Evolutionary conservation across 2,329 filamentous ascomycete species (phyloP).

Genomic region (Pseudovirgaria hyperparasitica): DNA sequence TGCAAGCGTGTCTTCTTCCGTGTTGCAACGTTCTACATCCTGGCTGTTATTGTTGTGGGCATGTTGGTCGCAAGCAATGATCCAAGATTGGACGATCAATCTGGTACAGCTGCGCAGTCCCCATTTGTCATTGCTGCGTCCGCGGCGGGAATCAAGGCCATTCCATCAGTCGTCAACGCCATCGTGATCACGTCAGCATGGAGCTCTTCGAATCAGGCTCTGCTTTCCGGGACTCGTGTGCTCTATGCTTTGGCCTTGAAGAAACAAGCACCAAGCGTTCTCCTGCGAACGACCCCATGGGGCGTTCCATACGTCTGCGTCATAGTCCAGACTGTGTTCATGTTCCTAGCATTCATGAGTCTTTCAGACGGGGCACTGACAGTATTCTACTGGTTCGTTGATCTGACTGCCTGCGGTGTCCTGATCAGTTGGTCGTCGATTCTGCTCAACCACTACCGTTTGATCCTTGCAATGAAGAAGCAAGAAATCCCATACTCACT

Average conservation of each 20-base stretch:
- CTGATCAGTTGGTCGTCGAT: constrained; percentile 51
- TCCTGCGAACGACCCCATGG: not conserved
- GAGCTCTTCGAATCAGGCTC: constrained; percentile 31
- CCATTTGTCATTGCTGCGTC: constrained; percentile 46
- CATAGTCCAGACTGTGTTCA: constrained; percentile 12
- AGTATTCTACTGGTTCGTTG: constrained; percentile 54
- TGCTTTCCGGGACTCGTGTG: constrained; percentile 1
- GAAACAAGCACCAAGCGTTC: not conserved
- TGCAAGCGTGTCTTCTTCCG: constrained; percentile 35
- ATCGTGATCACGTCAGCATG: constrained; percentile 34
- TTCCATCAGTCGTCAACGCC: constrained; percentile 43
- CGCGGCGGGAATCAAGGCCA: constrained; percentile 33
- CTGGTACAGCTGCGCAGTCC: constrained; percentile 3
- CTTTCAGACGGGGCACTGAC: constrained; percentile 37
- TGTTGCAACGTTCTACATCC: constrained; percentile 36
- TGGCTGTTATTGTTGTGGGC: constrained; percentile 38
- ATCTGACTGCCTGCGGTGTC: constrained; percentile 49
- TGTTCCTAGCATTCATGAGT: constrained; percentile 15
- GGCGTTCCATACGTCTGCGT: constrained; percentile 8
- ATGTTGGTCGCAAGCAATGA: constrained; percentile 45
- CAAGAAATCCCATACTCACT: constrained; percentile 11
- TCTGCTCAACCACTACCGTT: constrained; percentile 45
- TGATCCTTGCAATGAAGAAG: constrained; percentile 24
- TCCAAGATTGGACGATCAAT: constrained; percentile 30
- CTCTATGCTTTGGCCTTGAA: constrained; percentile 1